These are phyloP conservation scores for Pelargonium nanum DNA, from an alignment of 345 rosid genomes.

Conservation along the genomic window DNA sequence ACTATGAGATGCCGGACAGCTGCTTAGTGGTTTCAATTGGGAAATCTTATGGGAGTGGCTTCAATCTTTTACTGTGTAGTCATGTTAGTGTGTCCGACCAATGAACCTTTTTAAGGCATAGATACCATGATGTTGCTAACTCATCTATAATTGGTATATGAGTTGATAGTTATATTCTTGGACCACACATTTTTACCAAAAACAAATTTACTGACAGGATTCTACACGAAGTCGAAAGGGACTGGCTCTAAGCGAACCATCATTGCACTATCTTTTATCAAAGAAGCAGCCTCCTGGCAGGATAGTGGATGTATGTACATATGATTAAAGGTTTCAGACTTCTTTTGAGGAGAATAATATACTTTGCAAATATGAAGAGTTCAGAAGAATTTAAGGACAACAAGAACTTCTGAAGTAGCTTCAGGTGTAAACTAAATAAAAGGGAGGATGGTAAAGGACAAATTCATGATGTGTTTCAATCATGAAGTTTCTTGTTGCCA, in stretches of 20 bases:
- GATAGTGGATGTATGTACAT: background rate
- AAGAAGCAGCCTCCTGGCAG: background rate
- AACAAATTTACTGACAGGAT: background rate
- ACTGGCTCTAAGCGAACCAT: background rate
- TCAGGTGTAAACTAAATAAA: too few relatives aligned
- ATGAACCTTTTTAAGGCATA: background rate
- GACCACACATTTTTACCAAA: background rate
- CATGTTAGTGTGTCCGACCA: background rate
- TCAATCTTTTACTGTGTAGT: background rate
- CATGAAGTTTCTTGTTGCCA: background rate
- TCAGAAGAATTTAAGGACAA: background rate
- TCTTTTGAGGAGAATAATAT: background rate
- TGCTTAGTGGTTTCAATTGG: background rate
- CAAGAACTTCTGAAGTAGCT: too few relatives aligned
- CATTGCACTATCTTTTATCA: background rate
- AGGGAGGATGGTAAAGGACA: too few relatives aligned
- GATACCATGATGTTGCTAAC: background rate
- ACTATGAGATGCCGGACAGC: too few relatives aligned
- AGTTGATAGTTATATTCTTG: background rate
- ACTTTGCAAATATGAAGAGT: background rate
- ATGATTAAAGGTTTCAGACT: background rate
- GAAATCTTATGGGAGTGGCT: background rate
- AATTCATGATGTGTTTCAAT: too few relatives aligned
- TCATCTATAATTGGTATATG: background rate
- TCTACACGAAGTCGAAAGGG: background rate